These are phyloP conservation scores for Ustilago bromivora DNA, from an alignment of 1,284 basidiomycete species.

Conservation along the genomic window DNA sequence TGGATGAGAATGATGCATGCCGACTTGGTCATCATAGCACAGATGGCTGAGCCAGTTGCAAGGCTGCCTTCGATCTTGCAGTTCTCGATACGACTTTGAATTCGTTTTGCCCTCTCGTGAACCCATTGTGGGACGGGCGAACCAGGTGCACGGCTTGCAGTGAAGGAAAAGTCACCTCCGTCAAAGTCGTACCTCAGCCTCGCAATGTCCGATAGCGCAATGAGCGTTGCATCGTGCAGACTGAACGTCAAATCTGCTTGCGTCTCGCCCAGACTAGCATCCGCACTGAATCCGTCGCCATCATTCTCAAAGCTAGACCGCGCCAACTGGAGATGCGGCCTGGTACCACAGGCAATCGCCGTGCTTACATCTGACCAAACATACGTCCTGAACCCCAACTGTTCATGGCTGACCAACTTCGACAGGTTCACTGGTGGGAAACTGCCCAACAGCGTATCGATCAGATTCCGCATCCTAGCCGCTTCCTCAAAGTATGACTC, in stretches of 20 bases:
- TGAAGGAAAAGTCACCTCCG: conserved; percentile 31
- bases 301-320: conserved; percentile 20
- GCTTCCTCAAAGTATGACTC: conserved; percentile 43
- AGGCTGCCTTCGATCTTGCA: conserved; percentile 24
- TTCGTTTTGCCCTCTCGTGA: conserved; percentile 28
- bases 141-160: conserved; percentile 15
- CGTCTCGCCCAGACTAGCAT: not conserved
- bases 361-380: conserved; percentile 40
- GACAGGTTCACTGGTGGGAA: conserved; percentile 39
- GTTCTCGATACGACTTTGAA: conserved; percentile 18
- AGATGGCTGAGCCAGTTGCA: conserved; percentile 30
- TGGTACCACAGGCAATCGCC: conserved; percentile 38
- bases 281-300: not conserved
- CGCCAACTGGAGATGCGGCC: conserved; percentile 41
- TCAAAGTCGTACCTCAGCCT: conserved; percentile 39
- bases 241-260: conserved; percentile 23
- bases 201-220: conserved; percentile 44
- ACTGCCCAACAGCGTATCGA: conserved; percentile 30
- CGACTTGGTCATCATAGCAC: conserved; percentile 35
- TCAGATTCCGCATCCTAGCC: conserved; percentile 24
- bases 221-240: conserved; percentile 24
- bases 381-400: conserved; percentile 39
- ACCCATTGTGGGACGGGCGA: conserved; percentile 38
- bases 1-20: conserved; percentile 36
- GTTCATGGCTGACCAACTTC: conserved; percentile 30